A percentile compares a stretch with the other conserved stretches of the same genome.
phyloP scores from a whole-genome alignment of 306 rosid species.

The Sindora glabra region DNA sequence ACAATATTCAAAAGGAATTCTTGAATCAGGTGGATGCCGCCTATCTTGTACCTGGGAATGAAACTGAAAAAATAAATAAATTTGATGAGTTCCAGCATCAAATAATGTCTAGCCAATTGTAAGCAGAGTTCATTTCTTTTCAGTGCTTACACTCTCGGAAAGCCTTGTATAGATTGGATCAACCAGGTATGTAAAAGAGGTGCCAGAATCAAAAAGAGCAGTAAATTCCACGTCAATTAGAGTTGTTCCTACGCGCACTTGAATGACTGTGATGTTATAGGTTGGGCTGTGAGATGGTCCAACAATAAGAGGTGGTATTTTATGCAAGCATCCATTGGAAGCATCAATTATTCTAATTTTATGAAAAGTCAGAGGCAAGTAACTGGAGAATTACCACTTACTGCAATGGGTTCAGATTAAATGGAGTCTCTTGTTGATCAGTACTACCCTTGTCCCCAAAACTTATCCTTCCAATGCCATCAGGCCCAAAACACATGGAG shows the following conservation, averaged over 20 bases:
- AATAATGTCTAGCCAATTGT: not conserved
- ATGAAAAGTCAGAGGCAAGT: constrained; percentile 26
- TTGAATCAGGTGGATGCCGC: constrained; percentile 52
- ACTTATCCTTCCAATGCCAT: constrained; percentile 85
- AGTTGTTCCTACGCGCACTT: constrained; percentile 65
- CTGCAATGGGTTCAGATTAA: constrained; percentile 73
- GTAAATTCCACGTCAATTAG: constrained; percentile 54
- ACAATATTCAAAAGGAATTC: constrained; percentile 86
- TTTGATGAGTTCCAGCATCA: constrained; percentile 7
- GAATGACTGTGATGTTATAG: constrained; percentile 71
- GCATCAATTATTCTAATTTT: constrained; percentile 3
- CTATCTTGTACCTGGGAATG: constrained; percentile 62
- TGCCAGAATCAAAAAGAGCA: constrained; percentile 88
- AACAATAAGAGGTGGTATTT: constrained; percentile 18
- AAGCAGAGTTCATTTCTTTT: constrained; percentile 10
- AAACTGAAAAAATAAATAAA: constrained; percentile 49
- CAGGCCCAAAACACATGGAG: constrained; percentile 92
- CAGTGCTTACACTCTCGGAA: constrained; percentile 58
- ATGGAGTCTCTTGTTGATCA: constrained; percentile 80
- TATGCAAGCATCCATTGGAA: not conserved
- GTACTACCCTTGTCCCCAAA: constrained; percentile 90
- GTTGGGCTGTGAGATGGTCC: constrained; percentile 64
- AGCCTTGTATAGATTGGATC: constrained; percentile 65
- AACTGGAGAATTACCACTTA: constrained; percentile 61
- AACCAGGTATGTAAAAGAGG: constrained; percentile 82